Percentiles rank a stretch among this genome's conserved stretches.
These are phyloP conservation scores for Vigna reflexopilosa DNA, from an alignment of 306 rosid species.

Conservation along the genomic window DNA sequence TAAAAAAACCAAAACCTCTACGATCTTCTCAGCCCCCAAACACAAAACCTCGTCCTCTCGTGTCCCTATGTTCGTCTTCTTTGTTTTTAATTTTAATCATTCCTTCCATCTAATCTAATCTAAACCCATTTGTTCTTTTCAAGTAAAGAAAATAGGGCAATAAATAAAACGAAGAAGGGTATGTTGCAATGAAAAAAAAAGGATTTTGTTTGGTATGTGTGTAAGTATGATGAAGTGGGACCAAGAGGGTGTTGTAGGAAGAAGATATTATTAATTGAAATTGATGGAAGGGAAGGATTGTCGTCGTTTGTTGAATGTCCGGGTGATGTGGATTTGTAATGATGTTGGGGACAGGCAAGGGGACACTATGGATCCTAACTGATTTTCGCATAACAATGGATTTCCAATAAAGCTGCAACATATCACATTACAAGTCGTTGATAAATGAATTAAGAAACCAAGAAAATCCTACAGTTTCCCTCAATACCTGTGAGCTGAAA, in stretches of 20 bases:
- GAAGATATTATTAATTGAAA: constrained; percentile 42
- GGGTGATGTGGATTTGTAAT: too few species aligned
- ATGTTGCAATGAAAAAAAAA: neutral
- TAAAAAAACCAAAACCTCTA: neutral
- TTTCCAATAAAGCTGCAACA: too few species aligned
- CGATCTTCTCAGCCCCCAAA: constrained; percentile 47
- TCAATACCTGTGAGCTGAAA: too few species aligned
- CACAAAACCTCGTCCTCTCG: constrained; percentile 47
- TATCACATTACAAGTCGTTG: too few species aligned
- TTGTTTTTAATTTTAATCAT: neutral
- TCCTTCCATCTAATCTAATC: neutral
- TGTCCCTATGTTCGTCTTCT: constrained; percentile 34
- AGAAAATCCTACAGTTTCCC: too few species aligned
- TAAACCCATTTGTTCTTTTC: too few species aligned
- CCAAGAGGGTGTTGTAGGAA: constrained; percentile 26
- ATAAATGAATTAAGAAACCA: too few species aligned
- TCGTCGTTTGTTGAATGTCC: constrained; percentile 62
- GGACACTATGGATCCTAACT: too few species aligned
- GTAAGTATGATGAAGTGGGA: constrained; percentile 24
- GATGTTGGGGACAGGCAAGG: too few species aligned
- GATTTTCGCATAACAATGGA: too few species aligned
- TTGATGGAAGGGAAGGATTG: constrained; percentile 52
- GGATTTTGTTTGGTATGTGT: constrained; percentile 1
- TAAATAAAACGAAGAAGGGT: neutral
- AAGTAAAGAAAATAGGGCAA: too few species aligned